A percentile compares a stretch with the other conserved stretches of the same genome.
These are phyloP conservation scores for Nepenthes alata DNA, from an alignment of 179 eudicot genomes.

Conservation along the genomic window DNA sequence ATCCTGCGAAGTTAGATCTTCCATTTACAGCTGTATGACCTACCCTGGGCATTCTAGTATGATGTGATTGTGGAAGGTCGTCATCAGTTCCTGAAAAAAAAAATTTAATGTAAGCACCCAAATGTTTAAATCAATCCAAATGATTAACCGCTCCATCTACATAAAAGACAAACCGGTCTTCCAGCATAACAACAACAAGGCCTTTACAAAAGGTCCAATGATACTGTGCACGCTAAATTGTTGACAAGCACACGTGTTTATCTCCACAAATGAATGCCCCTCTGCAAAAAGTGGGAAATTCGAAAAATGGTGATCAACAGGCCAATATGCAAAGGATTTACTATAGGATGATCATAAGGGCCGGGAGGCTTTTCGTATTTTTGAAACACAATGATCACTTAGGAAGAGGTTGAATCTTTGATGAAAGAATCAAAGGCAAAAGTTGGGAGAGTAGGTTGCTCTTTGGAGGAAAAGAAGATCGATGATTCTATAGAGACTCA, in stretches of 20 bases:
- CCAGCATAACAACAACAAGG: background rate
- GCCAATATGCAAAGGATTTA: too few species aligned
- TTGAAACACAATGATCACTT: too few species aligned
- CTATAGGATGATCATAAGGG: too few species aligned
- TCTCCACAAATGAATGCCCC: background rate
- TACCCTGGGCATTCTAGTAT: conserved; percentile 39
- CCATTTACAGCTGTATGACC: conserved; percentile 47
- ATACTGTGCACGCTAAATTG: background rate
- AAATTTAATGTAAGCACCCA: too few species aligned
- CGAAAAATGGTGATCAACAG: background rate
- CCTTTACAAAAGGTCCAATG: background rate
- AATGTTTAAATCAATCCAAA: background rate
- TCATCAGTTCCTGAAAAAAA: conserved; percentile 50
- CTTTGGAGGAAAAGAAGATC: too few species aligned
- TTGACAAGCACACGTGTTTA: background rate
- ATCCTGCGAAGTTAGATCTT: conserved; percentile 36
- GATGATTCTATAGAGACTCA: too few species aligned
- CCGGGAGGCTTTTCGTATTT: too few species aligned
- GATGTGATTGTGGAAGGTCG: conserved; percentile 55
- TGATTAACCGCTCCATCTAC: too few species aligned
- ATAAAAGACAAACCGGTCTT: too few species aligned
- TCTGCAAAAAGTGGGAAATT: background rate
- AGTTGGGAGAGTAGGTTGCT: too few species aligned
- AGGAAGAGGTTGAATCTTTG: too few species aligned
- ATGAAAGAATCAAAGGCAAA: too few species aligned